Conservation (phyloP, 306 rosid species). For the Alnus glutinosa region DNA sequence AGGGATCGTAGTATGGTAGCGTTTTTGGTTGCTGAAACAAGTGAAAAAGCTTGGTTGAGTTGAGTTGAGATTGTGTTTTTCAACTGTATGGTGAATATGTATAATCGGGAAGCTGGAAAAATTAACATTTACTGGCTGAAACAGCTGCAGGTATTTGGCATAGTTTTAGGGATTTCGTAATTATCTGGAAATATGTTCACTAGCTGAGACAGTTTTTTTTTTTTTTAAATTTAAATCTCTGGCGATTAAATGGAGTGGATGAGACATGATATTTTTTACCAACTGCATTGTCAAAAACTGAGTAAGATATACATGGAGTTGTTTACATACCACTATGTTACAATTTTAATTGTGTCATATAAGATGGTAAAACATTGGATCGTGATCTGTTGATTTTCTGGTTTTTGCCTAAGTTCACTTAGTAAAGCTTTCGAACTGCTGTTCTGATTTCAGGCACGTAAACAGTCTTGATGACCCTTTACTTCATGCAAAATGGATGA, state of each 20-base stretch:
- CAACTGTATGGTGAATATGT: neutral
- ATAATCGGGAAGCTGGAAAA: neutral
- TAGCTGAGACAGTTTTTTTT: neutral
- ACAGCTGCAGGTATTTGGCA: neutral
- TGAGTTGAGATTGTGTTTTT: neutral
- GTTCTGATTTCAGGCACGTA: conserved; percentile 54
- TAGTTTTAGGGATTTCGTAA: neutral
- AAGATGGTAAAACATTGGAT: neutral
- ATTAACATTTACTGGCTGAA: neutral
- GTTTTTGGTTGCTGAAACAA: neutral
- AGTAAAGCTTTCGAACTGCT: conserved; percentile 2
- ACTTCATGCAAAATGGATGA: conserved; percentile 87
- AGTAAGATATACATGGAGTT: neutral
- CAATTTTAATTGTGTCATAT: neutral
- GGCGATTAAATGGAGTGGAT: neutral
- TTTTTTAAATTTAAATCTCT: neutral
- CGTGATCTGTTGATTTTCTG: neutral
- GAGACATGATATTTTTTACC: neutral
- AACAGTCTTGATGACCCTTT: conserved; percentile 74
- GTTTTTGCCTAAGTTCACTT: neutral
- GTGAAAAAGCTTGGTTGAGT: neutral
- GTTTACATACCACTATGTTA: neutral
- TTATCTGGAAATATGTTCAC: neutral
- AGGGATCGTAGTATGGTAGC: too few species aligned
- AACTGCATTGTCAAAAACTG: neutral